A percentile compares a stretch with the other conserved stretches of the same genome.
Conservation (phyloP, 75 land plant genomes). For the Adiantum capillusveneris region DNA sequence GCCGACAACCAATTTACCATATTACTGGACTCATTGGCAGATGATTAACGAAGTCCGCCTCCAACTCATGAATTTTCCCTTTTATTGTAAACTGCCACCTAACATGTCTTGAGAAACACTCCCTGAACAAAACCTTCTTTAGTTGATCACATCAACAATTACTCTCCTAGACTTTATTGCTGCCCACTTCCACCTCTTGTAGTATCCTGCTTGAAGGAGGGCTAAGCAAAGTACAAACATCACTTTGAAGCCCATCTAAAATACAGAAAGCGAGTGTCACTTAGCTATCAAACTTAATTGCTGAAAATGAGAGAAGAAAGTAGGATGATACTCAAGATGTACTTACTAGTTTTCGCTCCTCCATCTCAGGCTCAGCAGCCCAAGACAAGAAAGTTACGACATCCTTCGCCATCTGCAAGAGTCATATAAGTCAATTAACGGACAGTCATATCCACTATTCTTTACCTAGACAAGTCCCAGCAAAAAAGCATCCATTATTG, state of each 20-base stretch:
- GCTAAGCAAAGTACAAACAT: constrained; percentile 75
- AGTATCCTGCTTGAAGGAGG: constrained; percentile 78
- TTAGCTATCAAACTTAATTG: neutral
- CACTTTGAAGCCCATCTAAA: constrained; percentile 91
- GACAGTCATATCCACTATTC: neutral
- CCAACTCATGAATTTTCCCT: no score
- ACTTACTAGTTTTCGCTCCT: constrained; percentile 78
- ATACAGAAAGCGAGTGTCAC: no score
- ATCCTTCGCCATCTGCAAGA: constrained; percentile 98
- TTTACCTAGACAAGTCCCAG: no score
- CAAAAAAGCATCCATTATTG: no score
- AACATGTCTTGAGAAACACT: no score
- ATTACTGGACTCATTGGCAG: no score
- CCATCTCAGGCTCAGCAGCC: constrained; percentile 99
- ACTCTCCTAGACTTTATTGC: constrained; percentile 69
- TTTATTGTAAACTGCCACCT: no score
- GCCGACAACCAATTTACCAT: no score
- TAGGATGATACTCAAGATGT: no score
- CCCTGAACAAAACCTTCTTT: no score
- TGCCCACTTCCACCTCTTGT: constrained; percentile 84
- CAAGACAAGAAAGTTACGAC: constrained; percentile 82
- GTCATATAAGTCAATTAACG: neutral
- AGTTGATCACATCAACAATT: constrained; percentile 84
- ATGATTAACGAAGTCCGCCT: no score
- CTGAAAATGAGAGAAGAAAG: neutral